phyloP scores from a whole-genome alignment of 768 basidiomycete species.

The Podaxis sp. region DNA sequence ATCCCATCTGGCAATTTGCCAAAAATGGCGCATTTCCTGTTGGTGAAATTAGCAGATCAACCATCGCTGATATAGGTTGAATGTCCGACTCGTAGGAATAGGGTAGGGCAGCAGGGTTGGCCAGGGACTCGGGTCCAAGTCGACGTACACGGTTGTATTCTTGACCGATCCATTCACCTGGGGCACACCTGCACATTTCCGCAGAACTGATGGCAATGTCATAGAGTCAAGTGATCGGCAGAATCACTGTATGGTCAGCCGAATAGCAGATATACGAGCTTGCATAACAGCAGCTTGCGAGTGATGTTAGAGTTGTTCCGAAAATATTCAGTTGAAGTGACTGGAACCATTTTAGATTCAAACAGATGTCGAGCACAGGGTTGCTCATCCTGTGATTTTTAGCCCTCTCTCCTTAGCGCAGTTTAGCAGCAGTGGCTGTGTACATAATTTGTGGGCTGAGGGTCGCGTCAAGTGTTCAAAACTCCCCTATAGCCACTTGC shows the following conservation, averaged over 20 bases:
- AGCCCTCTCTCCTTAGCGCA: background rate
- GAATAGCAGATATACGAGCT: background rate
- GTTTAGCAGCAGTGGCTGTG: background rate
- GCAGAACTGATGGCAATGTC: background rate
- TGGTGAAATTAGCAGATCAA: background rate
- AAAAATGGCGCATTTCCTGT: background rate
- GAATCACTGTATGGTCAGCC: background rate
- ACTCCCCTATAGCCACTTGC: background rate
- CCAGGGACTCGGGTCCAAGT: constrained; percentile 4
- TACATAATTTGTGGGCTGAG: background rate
- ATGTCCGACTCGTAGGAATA: background rate
- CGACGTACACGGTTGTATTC: constrained; percentile 4
- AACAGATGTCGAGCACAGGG: background rate
- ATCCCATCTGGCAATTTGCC: constrained; percentile 7
- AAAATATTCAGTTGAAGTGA: background rate
- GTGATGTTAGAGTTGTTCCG: background rate
- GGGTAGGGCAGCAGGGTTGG: background rate
- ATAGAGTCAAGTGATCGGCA: background rate
- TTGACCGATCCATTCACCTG: constrained; percentile 2
- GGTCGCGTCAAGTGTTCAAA: background rate
- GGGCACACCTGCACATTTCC: background rate
- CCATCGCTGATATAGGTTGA: background rate
- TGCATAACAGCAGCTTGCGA: background rate
- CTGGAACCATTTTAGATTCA: background rate
- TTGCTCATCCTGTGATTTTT: background rate